Percentiles rank a stretch among this genome's conserved stretches.
Evolutionary conservation across 2,329 filamentous ascomycete species (phyloP).

Genomic region (Cladosporium sp.): DNA sequence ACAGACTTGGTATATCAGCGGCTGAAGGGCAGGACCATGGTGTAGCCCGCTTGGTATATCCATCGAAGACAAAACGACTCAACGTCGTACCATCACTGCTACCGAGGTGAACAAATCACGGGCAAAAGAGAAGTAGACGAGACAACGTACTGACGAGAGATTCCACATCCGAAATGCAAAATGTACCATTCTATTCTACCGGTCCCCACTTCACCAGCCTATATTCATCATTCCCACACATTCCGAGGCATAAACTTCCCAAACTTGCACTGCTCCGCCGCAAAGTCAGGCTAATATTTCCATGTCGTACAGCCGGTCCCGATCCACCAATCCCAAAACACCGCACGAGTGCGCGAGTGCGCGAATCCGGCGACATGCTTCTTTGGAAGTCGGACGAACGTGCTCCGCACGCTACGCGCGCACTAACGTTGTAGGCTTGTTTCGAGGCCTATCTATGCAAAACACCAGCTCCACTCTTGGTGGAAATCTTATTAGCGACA

Average conservation of each 20-base stretch:
- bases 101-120: neutral
- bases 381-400: neutral
- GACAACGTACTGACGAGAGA: neutral
- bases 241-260: neutral
- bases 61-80: neutral
- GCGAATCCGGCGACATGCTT: neutral
- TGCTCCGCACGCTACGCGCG: neutral
- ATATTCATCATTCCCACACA: too few species aligned
- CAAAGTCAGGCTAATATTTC: too few species aligned
- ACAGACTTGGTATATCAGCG: neutral
- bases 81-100: constrained; percentile 1
- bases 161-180: neutral
- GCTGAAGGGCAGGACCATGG: neutral
- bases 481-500: constrained; percentile 4
- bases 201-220: too few species aligned
- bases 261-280: too few species aligned
- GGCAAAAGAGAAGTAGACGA: neutral
- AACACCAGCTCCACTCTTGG: neutral
- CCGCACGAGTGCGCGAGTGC: neutral
- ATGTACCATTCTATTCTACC: neutral
- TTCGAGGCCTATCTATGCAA: constrained; percentile 1
- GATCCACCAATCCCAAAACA: constrained; percentile 7
- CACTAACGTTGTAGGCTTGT: neutral
- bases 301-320: too few species aligned
- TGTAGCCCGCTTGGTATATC: neutral